Base-by-base conservation (phyloP, 345 rosid species). In the Aethionema arabicum region DNA sequence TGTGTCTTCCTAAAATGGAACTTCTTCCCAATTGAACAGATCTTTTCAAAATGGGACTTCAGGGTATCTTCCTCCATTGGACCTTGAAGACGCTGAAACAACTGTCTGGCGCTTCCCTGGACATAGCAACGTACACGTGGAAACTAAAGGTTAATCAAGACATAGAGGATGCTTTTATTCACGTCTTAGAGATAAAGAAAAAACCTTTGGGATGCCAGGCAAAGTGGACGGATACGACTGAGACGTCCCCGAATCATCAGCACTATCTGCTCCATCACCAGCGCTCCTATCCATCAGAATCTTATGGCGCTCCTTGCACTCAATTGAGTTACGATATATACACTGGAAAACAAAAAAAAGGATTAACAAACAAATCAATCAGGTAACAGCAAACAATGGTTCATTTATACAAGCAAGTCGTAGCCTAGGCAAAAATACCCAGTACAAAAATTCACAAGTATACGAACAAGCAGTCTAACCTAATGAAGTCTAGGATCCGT, bases 241-340 rank as follows among this genome's bases (percentile, higher is more conserved):
- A 63, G 95, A 95, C 69, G 93, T 84, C 55, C 98, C 96, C 38
- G 96, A 95, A 78, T 95, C 99, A 73, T 95, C 99, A 63, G 96
- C 96, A 74, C 98, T 95, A 68, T 95, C 99, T 70, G 92, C 92
- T 8, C 96, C 99, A 77, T 95, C 99, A 63, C 93, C 87, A 67
- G 84, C 77, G 71, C 74, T 79, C 73, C 77, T 86, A 76, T 90
- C 96, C 91, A 95, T 90, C 70, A 95, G 74, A 71, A 74, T 61
- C 71, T 88, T 95, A 80, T 95, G 99, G 0, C 99, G 95, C 57
- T 95, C 99, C 85, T 88, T 95, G 84, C 99, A 95, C 61, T 90
- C 99, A 64, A 52, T 82, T 10, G 98, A 80, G 57, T 82, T 86
- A 74, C 96, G 97, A 66, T 83, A 86, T 67, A 95, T 83, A 75